These are phyloP conservation scores for Penicillium sp. DNA, from an alignment of 2,329 filamentous ascomycete species.

Conservation along the genomic window DNA sequence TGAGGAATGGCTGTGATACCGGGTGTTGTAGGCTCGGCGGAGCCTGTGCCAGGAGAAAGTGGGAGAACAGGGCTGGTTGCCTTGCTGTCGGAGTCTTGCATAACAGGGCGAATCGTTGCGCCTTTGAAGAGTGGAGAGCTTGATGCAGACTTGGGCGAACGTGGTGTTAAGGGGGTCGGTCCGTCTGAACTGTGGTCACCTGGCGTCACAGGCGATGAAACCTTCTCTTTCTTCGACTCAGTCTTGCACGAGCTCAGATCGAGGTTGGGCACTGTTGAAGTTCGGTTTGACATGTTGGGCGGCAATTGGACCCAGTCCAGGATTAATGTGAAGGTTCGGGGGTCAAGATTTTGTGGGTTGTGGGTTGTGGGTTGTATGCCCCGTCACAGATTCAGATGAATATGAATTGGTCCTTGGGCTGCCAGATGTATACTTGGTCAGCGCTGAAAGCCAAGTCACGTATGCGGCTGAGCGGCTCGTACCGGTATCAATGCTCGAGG, in stretches of 20 bases:
- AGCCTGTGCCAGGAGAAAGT: slow-evolving; percentile 26
- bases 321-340: not conserved
- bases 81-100: slow-evolving; percentile 34
- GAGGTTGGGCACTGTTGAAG: slow-evolving; percentile 38
- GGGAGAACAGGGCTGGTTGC: slow-evolving; percentile 29
- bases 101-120: slow-evolving; percentile 43
- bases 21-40: slow-evolving; percentile 38
- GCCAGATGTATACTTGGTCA: not conserved
- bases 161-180: slow-evolving; percentile 37
- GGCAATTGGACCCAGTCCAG: not conserved
- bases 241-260: slow-evolving; percentile 37
- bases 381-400: not conserved
- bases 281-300: slow-evolving; percentile 38
- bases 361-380: not conserved
- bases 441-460: not conserved
- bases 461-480: slow-evolving; percentile 6
- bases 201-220: slow-evolving; percentile 35
- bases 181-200: slow-evolving; percentile 37
- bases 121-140: slow-evolving; percentile 39
- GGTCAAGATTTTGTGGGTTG: not conserved
- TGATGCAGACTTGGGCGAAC: slow-evolving; percentile 39
- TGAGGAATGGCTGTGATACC: slow-evolving; percentile 47
- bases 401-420: not conserved
- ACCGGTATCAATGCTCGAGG: slow-evolving; percentile 1
- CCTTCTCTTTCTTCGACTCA: slow-evolving; percentile 29